Evolutionary conservation across 371 early-diverging fungal genomes (phyloP), one percentile per base, ranked within the genome.

Genomic region (Thermomucor indicae-seudaticae): DNA sequence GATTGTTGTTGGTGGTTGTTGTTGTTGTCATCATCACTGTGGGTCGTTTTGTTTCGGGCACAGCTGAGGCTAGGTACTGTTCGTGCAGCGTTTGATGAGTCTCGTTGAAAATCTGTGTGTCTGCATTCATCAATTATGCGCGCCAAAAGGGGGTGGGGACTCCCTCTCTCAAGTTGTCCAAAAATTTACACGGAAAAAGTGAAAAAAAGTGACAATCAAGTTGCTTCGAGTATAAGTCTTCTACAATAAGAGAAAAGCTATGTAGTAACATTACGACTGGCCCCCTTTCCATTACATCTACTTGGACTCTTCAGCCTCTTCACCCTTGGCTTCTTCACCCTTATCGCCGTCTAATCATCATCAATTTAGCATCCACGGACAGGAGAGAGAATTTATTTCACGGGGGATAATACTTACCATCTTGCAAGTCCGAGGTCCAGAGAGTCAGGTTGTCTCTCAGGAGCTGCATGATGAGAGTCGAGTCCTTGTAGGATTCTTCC

Each of bases 401-500:
- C 22, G 22, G 24, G 17, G 16, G 31, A 23, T 22, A 16, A 10
- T 43, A 57, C 43, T 57, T 61, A 65, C 73, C 75, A 19, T 95
- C 97, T 73, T 94, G 95, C 71, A 96, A 85, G 64, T 97, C 97
- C 31, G 95, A 91, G 45, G 99, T 97, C 99, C 99, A 99, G 62
- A 99, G 87, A 43, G 99, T 98, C 65, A 99, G 78, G 86, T 99
- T 99, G 76, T 99, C 99, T 69, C 99, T 86, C 61, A 99, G 83
- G 51, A 99, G 84, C 82, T 99, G 99, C 99, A 99, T 99, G 81
- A 99, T 99, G 57, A 99, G 86, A 37, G 99, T 99, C 50, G 95
- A 95, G 81, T 99, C 99, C 88, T 99, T 99, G 94, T 99, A 99
- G 56, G 93, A 92, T 71, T 99, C 99, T 80, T 99, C 99, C 68